Base-by-base conservation (phyloP, 1,139 yeast genomes). In the Yamadazyma sp. region DNA sequence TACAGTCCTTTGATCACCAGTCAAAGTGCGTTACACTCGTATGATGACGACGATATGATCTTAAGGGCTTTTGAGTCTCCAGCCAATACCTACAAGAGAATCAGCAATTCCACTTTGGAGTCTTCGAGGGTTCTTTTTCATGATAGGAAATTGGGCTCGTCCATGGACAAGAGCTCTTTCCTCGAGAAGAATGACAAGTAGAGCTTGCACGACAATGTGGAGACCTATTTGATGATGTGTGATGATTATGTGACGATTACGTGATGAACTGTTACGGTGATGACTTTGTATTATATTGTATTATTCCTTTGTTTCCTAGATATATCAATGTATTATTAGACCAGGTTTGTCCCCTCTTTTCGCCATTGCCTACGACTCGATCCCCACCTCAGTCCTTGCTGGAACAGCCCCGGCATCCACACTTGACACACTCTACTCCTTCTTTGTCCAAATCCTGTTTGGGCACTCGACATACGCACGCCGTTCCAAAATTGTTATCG, bases 341-440 rank as follows among this genome's bases (percentile, higher is more conserved):
- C 10, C 16, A 28, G n/a, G 5, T 28, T 30, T 16, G 10, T 20
- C 16, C 14, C 8, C 5, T 20, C 22, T 6, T 20, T 20, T 8
- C 5, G 8, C 8, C 8, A 5, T 20, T 8, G 5, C 8, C 8
- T 8, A 6, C 8, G 22, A 20, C 22, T 20, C 8, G 22, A 6
- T 6, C 8, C 22, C 8, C 22, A 5, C 22, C 11, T 57, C 56
- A 86, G 55, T 86, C 95, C n/a, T 81, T 74, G 50, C 92, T 83
- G 2, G 95, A 80, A 58, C 97, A 89, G 2, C 96, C 96, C 45
- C 77, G 68, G 53, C 97, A 89, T 0, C 97, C 97, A 66, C 97
- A 89, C 28, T 86, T 87, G 7, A 85, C 73, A 58, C 97, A 89
- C 49, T 83, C 81, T 9, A 79, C 51, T 1, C 48, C 68, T 28